phyloP scores from a whole-genome alignment of 139 green algal species.

The Pleodorina starrii region DNA sequence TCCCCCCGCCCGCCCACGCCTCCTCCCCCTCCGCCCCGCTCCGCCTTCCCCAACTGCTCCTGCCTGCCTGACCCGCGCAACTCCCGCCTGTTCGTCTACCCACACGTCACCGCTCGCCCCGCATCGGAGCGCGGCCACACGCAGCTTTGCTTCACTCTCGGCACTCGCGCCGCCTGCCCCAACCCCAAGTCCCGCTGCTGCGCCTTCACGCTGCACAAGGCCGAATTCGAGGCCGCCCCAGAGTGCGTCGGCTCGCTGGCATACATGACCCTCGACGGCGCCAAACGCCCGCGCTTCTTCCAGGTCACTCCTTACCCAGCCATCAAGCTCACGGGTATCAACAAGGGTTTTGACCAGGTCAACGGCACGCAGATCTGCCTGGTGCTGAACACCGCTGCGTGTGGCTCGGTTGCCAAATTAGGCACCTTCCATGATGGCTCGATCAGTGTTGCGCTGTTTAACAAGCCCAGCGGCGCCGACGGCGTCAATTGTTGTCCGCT shows the following conservation, averaged over 20 bases:
- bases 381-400: conserved; percentile 2
- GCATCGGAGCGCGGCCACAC: background rate
- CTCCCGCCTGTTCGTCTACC: background rate
- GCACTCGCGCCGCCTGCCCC: background rate
- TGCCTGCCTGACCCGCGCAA: background rate
- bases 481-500: background rate
- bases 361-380: conserved; percentile 50
- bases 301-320: conserved; percentile 40
- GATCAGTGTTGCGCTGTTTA: conserved; percentile 47
- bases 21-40: background rate
- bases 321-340: conserved; percentile 59
- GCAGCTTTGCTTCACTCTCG: conserved; percentile 35
- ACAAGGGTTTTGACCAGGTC: background rate
- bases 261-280: conserved; percentile 55
- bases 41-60: conserved; percentile 12
- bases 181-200: conserved; percentile 20
- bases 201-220: conserved; percentile 52
- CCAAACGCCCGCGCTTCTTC: conserved; percentile 28
- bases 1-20: background rate
- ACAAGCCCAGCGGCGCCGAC: conserved; percentile 1
- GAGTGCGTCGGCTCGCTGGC: conserved; percentile 30
- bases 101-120: background rate
- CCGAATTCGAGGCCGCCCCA: conserved; percentile 50
- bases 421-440: conserved; percentile 19
- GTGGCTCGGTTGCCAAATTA: conserved; percentile 4